These are phyloP conservation scores for Cucurbita argyrosperma DNA, from an alignment of 306 rosid genomes.

Conservation along the genomic window DNA sequence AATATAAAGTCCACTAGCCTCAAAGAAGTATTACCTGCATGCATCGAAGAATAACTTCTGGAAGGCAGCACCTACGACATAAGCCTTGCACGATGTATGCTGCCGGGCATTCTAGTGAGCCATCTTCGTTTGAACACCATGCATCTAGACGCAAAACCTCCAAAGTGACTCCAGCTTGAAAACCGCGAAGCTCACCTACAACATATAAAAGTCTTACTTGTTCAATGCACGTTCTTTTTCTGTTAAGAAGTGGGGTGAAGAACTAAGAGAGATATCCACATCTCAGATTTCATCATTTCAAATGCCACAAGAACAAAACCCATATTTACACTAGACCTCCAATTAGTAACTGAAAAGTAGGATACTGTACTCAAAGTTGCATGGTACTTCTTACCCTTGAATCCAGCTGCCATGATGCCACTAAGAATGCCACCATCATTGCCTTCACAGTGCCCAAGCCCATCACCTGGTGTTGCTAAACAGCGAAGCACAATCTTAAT, in stretches of 20 bases:
- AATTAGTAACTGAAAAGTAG: not conserved
- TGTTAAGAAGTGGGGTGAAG: not conserved
- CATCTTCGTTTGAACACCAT: conserved; percentile 62
- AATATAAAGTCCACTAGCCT: not conserved
- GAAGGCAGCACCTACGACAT: conserved; percentile 88
- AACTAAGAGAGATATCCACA: not conserved
- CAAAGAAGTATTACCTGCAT: conserved; percentile 54
- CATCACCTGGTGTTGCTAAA: conserved; percentile 70
- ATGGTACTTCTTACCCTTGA: conserved; percentile 54
- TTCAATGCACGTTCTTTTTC: not conserved
- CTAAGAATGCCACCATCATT: conserved; percentile 79
- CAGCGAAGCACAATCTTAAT: conserved; percentile 82
- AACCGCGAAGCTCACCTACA: conserved; percentile 91
- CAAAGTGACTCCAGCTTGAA: conserved; percentile 82
- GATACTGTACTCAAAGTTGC: not conserved
- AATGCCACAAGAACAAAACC: not conserved
- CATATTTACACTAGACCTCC: not conserved
- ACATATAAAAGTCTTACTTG: conserved; percentile 11
- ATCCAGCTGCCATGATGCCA: conserved; percentile 72
- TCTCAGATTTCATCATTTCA: not conserved
- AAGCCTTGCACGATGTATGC: conserved; percentile 71
- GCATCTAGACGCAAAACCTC: conserved; percentile 90
- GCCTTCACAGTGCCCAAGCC: conserved; percentile 47
- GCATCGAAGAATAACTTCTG: conserved; percentile 84
- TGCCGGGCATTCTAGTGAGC: conserved; percentile 51